These are phyloP conservation scores for Pleurotus pulmonarius DNA, from an alignment of 768 basidiomycete species.

Conservation along the genomic window DNA sequence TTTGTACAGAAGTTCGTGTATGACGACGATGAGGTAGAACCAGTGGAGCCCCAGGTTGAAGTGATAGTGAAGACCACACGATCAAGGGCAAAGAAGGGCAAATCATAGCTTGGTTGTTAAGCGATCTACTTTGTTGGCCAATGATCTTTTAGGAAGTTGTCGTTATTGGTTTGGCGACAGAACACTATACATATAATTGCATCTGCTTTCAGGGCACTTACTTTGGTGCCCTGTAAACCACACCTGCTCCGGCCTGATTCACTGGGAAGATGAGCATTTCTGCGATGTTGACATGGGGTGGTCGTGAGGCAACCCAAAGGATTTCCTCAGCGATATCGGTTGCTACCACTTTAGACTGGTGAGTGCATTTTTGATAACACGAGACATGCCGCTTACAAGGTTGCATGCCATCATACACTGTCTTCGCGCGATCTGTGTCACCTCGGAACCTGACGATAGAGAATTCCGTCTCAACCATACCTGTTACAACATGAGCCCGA, in stretches of 20 bases:
- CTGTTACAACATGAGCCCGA: conserved; percentile 23
- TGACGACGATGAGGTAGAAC: conserved; percentile 49
- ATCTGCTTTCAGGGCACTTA: conserved; percentile 21
- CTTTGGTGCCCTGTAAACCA: conserved; percentile 52
- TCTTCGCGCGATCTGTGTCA: conserved; percentile 75
- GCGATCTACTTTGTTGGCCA: not conserved
- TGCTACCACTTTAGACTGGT: conserved; percentile 53
- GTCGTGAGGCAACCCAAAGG: conserved; percentile 92
- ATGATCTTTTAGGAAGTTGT: not conserved
- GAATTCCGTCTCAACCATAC: conserved; percentile 92
- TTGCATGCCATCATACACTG: conserved; percentile 86
- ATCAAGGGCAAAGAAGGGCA: conserved; percentile 50
- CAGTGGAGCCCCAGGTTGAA: conserved; percentile 26
- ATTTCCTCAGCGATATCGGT: conserved; percentile 97
- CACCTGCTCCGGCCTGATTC: conserved; percentile 70
- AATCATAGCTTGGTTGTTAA: conserved; percentile 20
- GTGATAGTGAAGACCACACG: conserved; percentile 49
- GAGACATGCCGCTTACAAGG: conserved; percentile 57
- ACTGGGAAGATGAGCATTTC: conserved; percentile 76
- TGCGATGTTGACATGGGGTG: conserved; percentile 89
- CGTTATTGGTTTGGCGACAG: conserved; percentile 3
- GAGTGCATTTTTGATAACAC: conserved; percentile 8
- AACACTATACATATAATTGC: conserved; percentile 8
- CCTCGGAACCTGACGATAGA: conserved; percentile 89
- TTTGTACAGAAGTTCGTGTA: conserved; percentile 79